Evolutionary conservation across 805 yeast species (phyloP), one percentile per base, ranked within the genome.

Genomic region (Candida odintsovae): DNA sequence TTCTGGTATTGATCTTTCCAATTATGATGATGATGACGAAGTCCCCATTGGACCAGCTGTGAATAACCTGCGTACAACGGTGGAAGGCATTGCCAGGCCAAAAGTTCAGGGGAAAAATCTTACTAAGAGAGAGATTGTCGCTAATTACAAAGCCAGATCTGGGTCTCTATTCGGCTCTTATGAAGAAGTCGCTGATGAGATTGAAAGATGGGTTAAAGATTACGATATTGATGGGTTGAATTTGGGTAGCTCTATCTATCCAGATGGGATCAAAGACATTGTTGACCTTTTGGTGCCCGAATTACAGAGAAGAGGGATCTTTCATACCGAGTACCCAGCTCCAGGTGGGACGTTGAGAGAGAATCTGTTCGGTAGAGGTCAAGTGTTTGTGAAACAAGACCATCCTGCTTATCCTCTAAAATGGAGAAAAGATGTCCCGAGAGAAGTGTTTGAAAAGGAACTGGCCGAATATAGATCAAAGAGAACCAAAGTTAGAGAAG

Each of bases 261-360:
- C 76, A 25, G 68, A 64, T 10, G 51, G 66, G 13, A 67, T 64
- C 47, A 70, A 70, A 49, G 74, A 72, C 19, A 50, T 71, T 20
- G 67, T 69, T 20, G 67, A 70, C 18, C 50, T 54, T 20, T 54
- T 71, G 36, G n/a, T 70, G 16, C 75, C 75, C 9, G 73, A 64
- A 38, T 55, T 70, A 41, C 63, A 64, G 48, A 47, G 45, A 18
- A 58, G 69, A 40, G 72, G 71, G 3, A 57, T 65, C 20, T 63
- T 60, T 12, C 61, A 67, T 61, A 55, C 58, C 7, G 73, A 70
- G 40, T 70, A 71, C 49, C 66, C 67, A 3, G 56, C 45, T 20
- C 54, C 53, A 5, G 63, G 59, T 40, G 53, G 58, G 18, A 65
- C 72, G 18, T 62, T 66, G 44, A 60, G 75, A 54, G 74, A 70